phyloP scores from a whole-genome alignment of 768 basidiomycete species.

The Mycena latifolia region DNA sequence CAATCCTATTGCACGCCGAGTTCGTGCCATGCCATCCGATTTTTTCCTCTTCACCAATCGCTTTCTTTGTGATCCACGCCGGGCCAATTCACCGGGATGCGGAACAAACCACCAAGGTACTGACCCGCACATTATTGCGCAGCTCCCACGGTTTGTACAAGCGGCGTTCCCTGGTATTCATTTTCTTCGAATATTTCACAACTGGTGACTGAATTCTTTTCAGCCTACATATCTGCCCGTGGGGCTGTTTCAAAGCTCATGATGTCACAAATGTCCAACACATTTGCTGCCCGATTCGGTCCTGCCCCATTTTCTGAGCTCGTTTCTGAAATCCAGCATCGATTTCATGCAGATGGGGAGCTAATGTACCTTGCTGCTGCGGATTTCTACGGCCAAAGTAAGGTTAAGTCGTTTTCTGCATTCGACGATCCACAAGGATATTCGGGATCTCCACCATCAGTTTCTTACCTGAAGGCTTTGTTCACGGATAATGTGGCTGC shows the following conservation, averaged over 20 bases:
- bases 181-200: neutral
- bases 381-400: neutral
- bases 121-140: constrained; percentile 27
- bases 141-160: constrained; percentile 22
- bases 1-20: constrained; percentile 24
- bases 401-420: neutral
- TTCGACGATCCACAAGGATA: constrained; percentile 7
- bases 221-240: constrained; percentile 17
- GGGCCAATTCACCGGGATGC: constrained; percentile 19
- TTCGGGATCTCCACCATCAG: constrained; percentile 3
- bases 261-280: constrained; percentile 21
- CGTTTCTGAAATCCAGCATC: constrained; percentile 16
- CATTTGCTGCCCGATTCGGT: constrained; percentile 18
- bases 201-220: neutral
- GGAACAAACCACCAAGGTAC: constrained; percentile 27
- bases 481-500: constrained; percentile 12
- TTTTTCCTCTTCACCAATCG: constrained; percentile 34
- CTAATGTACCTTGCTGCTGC: constrained; percentile 21
- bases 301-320: constrained; percentile 21
- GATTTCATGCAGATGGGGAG: constrained; percentile 5
- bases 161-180: constrained; percentile 15
- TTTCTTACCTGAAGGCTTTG: constrained; percentile 1
- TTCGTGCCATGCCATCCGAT: constrained; percentile 20
- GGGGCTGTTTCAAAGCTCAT: neutral
- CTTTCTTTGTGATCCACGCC: constrained; percentile 21